Evolutionary conservation across 805 yeast species (phyloP).

Genomic region (Sugiyamaella lignohabitans): DNA sequence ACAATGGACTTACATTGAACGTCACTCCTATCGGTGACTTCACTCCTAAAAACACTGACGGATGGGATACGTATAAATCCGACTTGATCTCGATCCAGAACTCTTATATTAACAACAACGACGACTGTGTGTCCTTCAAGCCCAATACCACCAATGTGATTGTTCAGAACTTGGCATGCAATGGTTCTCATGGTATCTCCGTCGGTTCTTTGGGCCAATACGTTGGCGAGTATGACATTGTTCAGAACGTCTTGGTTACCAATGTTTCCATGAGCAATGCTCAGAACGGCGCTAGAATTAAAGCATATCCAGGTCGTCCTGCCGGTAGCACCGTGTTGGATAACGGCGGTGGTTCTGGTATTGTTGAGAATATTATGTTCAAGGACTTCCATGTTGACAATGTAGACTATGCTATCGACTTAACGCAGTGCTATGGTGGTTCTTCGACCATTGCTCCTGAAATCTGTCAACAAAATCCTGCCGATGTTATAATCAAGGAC

Average conservation of each 20-base stretch:
- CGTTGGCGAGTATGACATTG: neutral
- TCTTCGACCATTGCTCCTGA: neutral
- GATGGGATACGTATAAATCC: neutral
- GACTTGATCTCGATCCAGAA: neutral
- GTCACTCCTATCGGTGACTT: neutral
- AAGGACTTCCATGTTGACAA: neutral
- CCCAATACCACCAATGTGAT: neutral
- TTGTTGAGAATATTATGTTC: neutral
- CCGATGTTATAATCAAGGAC: neutral
- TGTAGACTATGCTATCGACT: neutral
- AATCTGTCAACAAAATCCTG: neutral
- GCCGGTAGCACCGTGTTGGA: neutral
- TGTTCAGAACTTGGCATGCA: slow-evolving; percentile 4
- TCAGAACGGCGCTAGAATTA: neutral
- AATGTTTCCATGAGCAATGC: neutral
- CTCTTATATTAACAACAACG: slow-evolving; percentile 4
- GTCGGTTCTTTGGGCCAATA: slow-evolving; percentile 1
- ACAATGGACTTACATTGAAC: neutral
- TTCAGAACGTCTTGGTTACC: neutral
- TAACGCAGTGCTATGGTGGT: neutral
- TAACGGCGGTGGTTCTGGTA: neutral
- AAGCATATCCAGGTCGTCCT: neutral
- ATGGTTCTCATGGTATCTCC: slow-evolving; percentile 3
- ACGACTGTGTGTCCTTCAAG: slow-evolving; percentile 4
- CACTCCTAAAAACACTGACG: neutral